phyloP scores from a whole-genome alignment of 768 basidiomycete genomes.

The Mycena polygramma region DNA sequence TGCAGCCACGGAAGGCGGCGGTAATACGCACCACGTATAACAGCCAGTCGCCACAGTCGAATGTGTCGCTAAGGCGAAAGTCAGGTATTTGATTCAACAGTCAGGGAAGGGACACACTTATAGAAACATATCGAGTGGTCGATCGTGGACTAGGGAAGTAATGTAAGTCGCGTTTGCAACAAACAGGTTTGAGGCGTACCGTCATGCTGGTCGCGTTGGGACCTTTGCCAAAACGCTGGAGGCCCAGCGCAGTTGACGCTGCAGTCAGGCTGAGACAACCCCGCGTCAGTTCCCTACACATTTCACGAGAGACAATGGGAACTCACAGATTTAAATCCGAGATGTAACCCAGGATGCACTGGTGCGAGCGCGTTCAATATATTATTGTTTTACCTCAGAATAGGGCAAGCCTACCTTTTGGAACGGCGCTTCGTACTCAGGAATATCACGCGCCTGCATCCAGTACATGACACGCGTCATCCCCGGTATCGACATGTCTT shows the following conservation, averaged over 20 bases:
- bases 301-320: neutral
- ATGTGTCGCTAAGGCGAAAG: slow-evolving; percentile 64
- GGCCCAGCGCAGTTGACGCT: slow-evolving; percentile 65
- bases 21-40: slow-evolving; percentile 78
- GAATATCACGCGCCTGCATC: slow-evolving; percentile 82
- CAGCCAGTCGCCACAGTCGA: slow-evolving; percentile 86
- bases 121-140: slow-evolving; percentile 87
- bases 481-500: slow-evolving; percentile 60
- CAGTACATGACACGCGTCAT: slow-evolving; percentile 74
- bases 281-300: slow-evolving; percentile 8
- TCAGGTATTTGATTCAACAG: neutral
- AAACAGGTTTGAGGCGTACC: slow-evolving; percentile 55
- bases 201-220: slow-evolving; percentile 71
- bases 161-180: neutral
- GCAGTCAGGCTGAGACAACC: slow-evolving; percentile 63
- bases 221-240: slow-evolving; percentile 63
- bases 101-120: slow-evolving; percentile 57
- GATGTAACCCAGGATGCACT: slow-evolving; percentile 86
- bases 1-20: slow-evolving; percentile 5
- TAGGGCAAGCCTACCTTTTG: slow-evolving; percentile 69
- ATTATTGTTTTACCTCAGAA: slow-evolving; percentile 56
- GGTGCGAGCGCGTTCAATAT: neutral
- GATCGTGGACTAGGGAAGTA: slow-evolving; percentile 8
- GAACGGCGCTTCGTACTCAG: slow-evolving; percentile 76
- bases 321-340: slow-evolving; percentile 85